Evolutionary conservation across 306 rosid species (phyloP).

Genomic region (Casuarina cunninghamiana): DNA sequence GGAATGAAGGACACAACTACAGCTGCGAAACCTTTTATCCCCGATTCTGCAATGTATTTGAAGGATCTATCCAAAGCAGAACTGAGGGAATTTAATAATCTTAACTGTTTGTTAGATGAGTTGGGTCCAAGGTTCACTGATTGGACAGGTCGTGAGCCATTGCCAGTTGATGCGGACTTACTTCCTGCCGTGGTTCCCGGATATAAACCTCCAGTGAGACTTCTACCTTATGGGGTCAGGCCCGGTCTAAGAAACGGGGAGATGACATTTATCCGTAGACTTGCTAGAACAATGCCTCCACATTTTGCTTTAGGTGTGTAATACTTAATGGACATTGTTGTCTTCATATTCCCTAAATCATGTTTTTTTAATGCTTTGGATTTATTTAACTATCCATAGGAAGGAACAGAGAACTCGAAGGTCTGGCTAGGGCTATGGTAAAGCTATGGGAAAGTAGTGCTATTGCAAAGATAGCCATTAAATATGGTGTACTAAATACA

Average conservation of each 20-base stretch:
- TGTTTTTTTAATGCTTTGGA: conserved; percentile 7
- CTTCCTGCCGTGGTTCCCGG: conserved; percentile 66
- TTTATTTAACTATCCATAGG: conserved; percentile 49
- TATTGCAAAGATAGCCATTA: conserved; percentile 88
- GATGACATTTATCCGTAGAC: conserved; percentile 68
- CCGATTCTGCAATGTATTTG: conserved; percentile 39
- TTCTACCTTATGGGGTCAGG: conserved; percentile 72
- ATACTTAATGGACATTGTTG: conserved; percentile 27
- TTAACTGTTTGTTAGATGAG: conserved; percentile 73
- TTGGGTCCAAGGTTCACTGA: conserved; percentile 85
- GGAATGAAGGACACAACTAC: conserved; percentile 23
- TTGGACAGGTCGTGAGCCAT: conserved; percentile 89
- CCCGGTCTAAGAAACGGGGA: conserved; percentile 57
- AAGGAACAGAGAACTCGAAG: conserved; percentile 87
- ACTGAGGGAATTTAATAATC: conserved; percentile 55
- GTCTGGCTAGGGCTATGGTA: conserved; percentile 81
- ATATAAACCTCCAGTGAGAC: conserved; percentile 76
- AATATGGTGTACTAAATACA: conserved; percentile 87
- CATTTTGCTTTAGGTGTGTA: conserved; percentile 89
- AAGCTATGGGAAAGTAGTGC: conserved; percentile 88
- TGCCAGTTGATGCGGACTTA: conserved; percentile 92
- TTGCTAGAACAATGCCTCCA: conserved; percentile 75
- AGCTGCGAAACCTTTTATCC: conserved; percentile 31
- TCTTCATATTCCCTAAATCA: conserved; percentile 17
- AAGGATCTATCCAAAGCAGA: conserved; percentile 60